A percentile compares a stretch with the other conserved stretches of the same genome.
Evolutionary conservation across 2,329 filamentous ascomycete genomes (phyloP).

Genomic region (Trichothecium roseum): DNA sequence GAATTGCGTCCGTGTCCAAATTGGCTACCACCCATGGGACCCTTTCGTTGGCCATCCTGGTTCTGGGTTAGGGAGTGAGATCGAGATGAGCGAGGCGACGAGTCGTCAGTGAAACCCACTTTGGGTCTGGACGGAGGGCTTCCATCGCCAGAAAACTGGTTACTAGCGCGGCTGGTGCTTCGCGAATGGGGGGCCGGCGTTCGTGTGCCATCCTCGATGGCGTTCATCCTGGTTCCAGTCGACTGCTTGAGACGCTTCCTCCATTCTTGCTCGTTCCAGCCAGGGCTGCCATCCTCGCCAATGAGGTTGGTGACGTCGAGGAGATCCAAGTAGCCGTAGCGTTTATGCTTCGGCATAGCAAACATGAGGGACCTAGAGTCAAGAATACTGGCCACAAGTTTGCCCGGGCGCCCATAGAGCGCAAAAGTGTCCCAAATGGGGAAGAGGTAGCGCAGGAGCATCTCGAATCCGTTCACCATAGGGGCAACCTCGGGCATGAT

Average conservation of each 20-base stretch:
- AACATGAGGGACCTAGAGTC: conserved; percentile 94
- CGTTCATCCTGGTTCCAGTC: conserved; percentile 68
- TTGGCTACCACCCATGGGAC: neutral
- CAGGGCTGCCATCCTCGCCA: conserved; percentile 61
- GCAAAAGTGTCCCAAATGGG: conserved; percentile 89
- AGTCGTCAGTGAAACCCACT: conserved; percentile 50
- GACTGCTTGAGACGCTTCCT: conserved; percentile 79
- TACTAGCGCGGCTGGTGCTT: conserved; percentile 46
- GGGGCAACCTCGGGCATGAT: conserved; percentile 92
- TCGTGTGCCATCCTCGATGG: conserved; percentile 38
- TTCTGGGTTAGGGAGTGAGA: conserved; percentile 37
- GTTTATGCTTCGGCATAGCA: conserved; percentile 80
- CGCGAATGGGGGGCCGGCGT: conserved; percentile 26
- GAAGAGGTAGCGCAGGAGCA: conserved; percentile 86
- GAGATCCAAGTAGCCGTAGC: conserved; percentile 85
- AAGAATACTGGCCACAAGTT: conserved; percentile 76
- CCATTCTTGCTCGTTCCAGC: conserved; percentile 85
- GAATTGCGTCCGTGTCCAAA: conserved; percentile 32
- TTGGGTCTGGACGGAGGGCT: conserved; percentile 24
- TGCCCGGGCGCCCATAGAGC: conserved; percentile 80
- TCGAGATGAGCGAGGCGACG: conserved; percentile 39
- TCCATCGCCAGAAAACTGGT: conserved; percentile 11
- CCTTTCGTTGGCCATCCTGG: neutral
- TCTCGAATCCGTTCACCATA: conserved; percentile 90
- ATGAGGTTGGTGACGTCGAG: conserved; percentile 77